A percentile compares a stretch with the other conserved stretches of the same genome.
These are phyloP conservation scores for Neopestalotiopsis sp. DNA, from an alignment of 2,329 filamentous ascomycete species.

Conservation along the genomic window DNA sequence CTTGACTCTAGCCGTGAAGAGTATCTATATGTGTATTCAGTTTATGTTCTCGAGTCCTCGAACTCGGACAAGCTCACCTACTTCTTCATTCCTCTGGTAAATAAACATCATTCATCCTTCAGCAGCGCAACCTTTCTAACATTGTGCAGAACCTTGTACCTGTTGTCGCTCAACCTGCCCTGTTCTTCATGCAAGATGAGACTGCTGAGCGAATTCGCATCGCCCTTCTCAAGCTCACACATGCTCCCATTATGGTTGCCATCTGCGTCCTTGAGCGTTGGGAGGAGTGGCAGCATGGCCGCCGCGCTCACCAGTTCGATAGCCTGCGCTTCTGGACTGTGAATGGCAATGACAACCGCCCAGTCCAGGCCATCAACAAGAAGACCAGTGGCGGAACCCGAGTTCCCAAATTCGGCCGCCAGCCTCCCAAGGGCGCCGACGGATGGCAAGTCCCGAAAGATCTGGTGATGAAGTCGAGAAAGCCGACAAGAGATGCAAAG, in stretches of 20 bases:
- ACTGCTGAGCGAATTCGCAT: constrained; percentile 1
- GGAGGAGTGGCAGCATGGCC: background rate
- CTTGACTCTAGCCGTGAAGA: constrained; percentile 11
- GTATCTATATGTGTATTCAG: constrained; percentile 11
- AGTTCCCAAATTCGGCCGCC: background rate
- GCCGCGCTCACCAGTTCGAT: background rate
- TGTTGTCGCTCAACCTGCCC: background rate
- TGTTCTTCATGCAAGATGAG: background rate
- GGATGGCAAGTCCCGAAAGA: background rate
- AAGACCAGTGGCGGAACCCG: background rate
- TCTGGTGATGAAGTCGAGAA: background rate
- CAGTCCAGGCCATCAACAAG: background rate
- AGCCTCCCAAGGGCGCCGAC: background rate
- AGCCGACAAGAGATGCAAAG: background rate
- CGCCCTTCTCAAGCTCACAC: background rate
- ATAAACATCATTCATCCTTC: background rate
- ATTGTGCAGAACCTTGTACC: background rate
- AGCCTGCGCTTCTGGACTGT: constrained; percentile 1
- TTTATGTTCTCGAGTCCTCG: constrained; percentile 7
- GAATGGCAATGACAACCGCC: background rate
- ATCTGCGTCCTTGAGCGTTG: background rate
- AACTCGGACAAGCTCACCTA: constrained; percentile 10
- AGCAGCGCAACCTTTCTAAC: background rate
- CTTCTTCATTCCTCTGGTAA: constrained; percentile 5
- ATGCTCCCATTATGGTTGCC: background rate